Evolutionary conservation across 2,329 filamentous ascomycete species (phyloP).

Genomic region (Nemania serpens): DNA sequence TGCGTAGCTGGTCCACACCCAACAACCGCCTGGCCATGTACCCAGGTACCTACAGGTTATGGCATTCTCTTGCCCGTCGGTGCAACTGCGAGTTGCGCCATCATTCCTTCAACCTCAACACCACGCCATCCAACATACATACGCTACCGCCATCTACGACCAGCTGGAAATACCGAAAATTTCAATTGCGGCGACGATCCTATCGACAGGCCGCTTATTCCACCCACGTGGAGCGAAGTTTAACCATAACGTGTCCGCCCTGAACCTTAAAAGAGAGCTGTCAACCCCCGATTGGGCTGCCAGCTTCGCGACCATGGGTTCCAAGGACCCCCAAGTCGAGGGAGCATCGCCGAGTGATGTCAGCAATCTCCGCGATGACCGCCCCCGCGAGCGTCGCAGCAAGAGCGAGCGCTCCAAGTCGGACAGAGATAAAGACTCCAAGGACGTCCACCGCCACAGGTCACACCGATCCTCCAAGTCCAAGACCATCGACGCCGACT

Average conservation of each 20-base stretch:
- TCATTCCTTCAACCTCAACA: constrained; percentile 24
- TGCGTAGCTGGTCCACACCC: constrained; percentile 40
- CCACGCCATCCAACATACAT: constrained; percentile 12
- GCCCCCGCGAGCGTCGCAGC: constrained; percentile 33
- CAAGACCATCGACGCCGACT: constrained; percentile 36
- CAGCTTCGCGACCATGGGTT: constrained; percentile 38
- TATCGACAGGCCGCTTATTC: constrained; percentile 1
- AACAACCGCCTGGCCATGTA: constrained; percentile 35
- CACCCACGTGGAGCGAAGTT: constrained; percentile 23
- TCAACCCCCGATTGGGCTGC: constrained; percentile 42
- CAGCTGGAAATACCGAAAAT: constrained; percentile 2
- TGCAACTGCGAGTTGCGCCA: constrained; percentile 25
- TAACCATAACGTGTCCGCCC: constrained; percentile 24
- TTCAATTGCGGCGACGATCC: not conserved
- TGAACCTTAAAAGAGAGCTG: constrained; percentile 26
- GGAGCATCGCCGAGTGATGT: constrained; percentile 25
- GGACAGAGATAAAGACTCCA: constrained; percentile 31
- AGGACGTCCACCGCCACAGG: constrained; percentile 35
- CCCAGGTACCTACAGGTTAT: constrained; percentile 11
- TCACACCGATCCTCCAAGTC: constrained; percentile 38
- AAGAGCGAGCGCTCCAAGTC: constrained; percentile 32
- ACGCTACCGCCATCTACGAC: constrained; percentile 8
- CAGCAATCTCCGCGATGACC: constrained; percentile 29
- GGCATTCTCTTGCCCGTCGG: constrained; percentile 12
- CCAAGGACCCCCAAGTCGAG: constrained; percentile 36